Conservation (phyloP, 1,284 basidiomycete genomes). For the Sphaerobolus stellatus region DNA sequence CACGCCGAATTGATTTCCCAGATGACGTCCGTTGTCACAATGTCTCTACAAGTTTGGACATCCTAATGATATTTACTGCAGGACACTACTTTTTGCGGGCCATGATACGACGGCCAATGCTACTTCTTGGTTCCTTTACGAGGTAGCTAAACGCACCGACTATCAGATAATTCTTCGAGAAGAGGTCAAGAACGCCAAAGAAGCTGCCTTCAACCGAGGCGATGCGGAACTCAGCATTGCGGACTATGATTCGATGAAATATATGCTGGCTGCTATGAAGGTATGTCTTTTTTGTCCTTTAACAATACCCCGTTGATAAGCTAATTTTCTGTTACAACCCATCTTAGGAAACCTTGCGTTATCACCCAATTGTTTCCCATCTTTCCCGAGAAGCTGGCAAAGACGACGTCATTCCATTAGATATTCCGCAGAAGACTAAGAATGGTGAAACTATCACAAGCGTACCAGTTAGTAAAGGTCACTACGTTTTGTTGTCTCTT, state of each 20-base stretch:
- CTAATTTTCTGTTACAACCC: too few relatives aligned
- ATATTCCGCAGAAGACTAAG: conserved; percentile 31
- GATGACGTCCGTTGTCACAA: neutral
- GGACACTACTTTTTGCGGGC: conserved; percentile 19
- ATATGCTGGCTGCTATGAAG: neutral
- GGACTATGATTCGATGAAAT: conserved; percentile 22
- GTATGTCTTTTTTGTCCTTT: conserved; percentile 20
- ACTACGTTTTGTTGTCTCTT: conserved; percentile 32
- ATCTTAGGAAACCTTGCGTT: conserved; percentile 40
- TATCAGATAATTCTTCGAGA: conserved; percentile 24
- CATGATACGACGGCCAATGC: conserved; percentile 28
- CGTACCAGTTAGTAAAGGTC: conserved; percentile 39
- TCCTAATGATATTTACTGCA: neutral
- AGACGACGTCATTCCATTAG: conserved; percentile 47
- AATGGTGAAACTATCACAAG: conserved; percentile 32
- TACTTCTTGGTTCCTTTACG: conserved; percentile 28
- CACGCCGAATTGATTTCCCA: conserved; percentile 7
- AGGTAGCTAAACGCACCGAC: conserved; percentile 25
- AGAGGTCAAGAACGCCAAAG: conserved; percentile 16
- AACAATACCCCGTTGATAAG: too few relatives aligned
- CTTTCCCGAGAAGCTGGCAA: conserved; percentile 37
- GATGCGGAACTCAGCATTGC: conserved; percentile 11
- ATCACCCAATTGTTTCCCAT: conserved; percentile 40
- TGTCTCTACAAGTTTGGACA: neutral
- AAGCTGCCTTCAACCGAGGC: conserved; percentile 8